Evolutionary conservation across 306 rosid species (phyloP), one percentile per base, ranked within the genome.

Genomic region (Aeschynomene evenia): DNA sequence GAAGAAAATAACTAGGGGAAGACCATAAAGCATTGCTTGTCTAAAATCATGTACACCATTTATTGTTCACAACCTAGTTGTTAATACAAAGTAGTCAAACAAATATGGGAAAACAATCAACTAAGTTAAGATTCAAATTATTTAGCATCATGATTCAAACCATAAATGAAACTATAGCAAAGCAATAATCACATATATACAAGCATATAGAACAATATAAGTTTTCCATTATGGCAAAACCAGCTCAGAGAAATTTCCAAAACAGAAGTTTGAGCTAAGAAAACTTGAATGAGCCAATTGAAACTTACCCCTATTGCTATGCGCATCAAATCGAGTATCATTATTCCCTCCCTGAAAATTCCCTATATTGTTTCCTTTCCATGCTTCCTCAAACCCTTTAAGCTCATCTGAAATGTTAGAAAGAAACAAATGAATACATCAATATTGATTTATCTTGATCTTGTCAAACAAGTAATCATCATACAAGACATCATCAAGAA

Each of bases 361-460:
- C 29, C 77, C 83, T 54, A 61, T 68, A 60, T 65, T 76, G 42
- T 86, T 90, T 66, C 73, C 82, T 55, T 81, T 80, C 98, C 98
- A 94, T 11, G 87, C 74, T 65, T 76, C 86, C 76, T 90, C 98
- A 51, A 94, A 94, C 43, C 87, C 80, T 59, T 79, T 63, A 69
- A 94, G 91, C 69, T 90, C 97, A 45, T 84, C 98, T 90, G 84
- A 31, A 40, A 21, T 20, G 52, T 63, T 4, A 50, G n/a, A n/a
- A n/a, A 39, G 72, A 61, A 48, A 10, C n/a, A 24, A 58, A 34
- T 4, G 39, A 24, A 9, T 46, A 6, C 14, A 43, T 64, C 42
- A 58, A 3, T 18, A 37, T 23, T 11, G 1, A 21, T 21, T 9
- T 10, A 29, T 29, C 26, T 12, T 14, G 9, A 33, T 13, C 26